Evolutionary conservation across 2,329 filamentous ascomycete genomes (phyloP).

Genomic region (Monosporascus sp.): DNA sequence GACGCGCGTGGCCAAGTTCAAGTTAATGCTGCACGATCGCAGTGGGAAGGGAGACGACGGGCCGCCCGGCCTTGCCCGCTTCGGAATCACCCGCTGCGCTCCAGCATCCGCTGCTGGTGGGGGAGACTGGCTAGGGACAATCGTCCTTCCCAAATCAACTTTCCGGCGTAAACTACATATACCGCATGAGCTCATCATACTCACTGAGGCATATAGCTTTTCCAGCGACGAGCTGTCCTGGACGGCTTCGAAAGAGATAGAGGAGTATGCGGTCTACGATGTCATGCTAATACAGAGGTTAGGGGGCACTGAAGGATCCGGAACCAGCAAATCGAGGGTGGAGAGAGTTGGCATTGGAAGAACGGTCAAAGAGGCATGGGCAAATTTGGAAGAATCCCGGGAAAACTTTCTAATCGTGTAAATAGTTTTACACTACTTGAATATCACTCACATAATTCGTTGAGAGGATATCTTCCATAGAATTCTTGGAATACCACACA

Average conservation of each 20-base stretch:
- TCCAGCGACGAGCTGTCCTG: slow-evolving; percentile 1
- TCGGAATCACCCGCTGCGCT: not conserved
- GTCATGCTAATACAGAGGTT: slow-evolving; percentile 1
- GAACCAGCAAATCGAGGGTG: not conserved
- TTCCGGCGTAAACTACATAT: not conserved
- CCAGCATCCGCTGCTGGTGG: not conserved
- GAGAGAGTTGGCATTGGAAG: slow-evolving; percentile 3
- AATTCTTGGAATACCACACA: no score
- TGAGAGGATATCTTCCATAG: no score
- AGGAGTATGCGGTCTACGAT: not conserved
- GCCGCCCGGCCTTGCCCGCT: not conserved
- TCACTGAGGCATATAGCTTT: slow-evolving; percentile 4
- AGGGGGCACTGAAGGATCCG: not conserved
- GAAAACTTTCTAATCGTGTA: not conserved
- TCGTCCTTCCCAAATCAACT: not conserved
- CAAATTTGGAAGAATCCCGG: not conserved
- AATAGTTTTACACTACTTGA: no score
- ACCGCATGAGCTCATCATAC: slow-evolving; percentile 3
- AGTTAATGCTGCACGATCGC: not conserved
- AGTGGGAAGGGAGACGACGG: not conserved
- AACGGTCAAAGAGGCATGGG: slow-evolving; percentile 1
- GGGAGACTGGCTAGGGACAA: slow-evolving; percentile 2
- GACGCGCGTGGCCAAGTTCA: not conserved
- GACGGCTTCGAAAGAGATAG: not conserved
- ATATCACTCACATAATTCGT: no score